These are phyloP conservation scores for Mortierella sp. DNA, from an alignment of 371 early-diverging fungal species.

Conservation along the genomic window DNA sequence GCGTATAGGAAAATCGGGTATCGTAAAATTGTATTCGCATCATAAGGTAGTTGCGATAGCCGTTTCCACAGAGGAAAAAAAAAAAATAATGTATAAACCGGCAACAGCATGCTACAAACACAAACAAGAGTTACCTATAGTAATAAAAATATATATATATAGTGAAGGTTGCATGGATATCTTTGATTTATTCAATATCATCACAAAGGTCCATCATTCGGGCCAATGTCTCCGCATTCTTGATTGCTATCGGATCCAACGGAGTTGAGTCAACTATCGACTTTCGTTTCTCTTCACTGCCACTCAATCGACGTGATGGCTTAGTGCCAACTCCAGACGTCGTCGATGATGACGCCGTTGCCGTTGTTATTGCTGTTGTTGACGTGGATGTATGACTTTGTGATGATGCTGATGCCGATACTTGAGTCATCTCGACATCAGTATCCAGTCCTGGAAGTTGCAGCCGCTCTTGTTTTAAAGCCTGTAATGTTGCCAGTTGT, in stretches of 20 bases:
- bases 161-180: background rate
- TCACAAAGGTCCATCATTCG: slow-evolving; percentile 45
- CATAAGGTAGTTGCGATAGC: background rate
- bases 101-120: too few species aligned
- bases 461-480: slow-evolving; percentile 25
- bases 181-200: slow-evolving; percentile 25
- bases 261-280: background rate
- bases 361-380: background rate
- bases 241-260: slow-evolving; percentile 12
- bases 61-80: too few species aligned
- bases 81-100: too few species aligned
- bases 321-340: background rate
- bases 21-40: background rate
- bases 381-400: background rate
- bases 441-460: slow-evolving; percentile 1
- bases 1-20: too few species aligned
- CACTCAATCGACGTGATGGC: slow-evolving; percentile 1
- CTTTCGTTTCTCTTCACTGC: slow-evolving; percentile 9
- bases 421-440: slow-evolving; percentile 30
- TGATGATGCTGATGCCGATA: background rate
- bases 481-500: slow-evolving; percentile 31
- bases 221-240: slow-evolving; percentile 10
- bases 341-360: background rate
- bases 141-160: too few species aligned
- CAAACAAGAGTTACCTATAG: background rate